These are phyloP conservation scores for Trichoderma asperellum DNA, from an alignment of 2,329 filamentous ascomycete species.

Conservation along the genomic window DNA sequence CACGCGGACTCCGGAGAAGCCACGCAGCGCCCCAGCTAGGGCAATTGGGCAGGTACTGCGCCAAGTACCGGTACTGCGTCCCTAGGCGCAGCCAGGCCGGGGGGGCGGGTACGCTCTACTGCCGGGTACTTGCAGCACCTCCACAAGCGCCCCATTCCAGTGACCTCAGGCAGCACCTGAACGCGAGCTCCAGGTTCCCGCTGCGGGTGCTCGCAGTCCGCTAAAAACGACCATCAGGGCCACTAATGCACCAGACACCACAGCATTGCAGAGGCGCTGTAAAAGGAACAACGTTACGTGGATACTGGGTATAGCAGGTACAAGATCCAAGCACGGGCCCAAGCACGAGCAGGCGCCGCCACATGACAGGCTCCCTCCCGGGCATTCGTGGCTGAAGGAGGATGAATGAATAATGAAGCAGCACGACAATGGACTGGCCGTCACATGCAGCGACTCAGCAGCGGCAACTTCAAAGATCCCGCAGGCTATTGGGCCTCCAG, in stretches of 20 bases:
- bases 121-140: not conserved
- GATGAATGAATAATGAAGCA: not conserved
- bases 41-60: not conserved
- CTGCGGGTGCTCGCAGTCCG: not conserved
- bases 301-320: too few relatives aligned
- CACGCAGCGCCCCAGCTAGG: conserved; percentile 1
- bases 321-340: too few relatives aligned
- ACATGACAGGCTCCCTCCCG: not conserved
- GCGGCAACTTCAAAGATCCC: not conserved
- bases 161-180: not conserved
- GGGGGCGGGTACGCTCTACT: not conserved
- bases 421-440: too few relatives aligned
- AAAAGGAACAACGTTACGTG: not conserved
- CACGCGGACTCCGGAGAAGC: conserved; percentile 26
- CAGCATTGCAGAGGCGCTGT: not conserved
- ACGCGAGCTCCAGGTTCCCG: not conserved
- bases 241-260: not conserved
- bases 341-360: too few relatives aligned
- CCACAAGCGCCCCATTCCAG: not conserved
- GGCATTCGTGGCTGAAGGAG: not conserved
- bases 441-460: not conserved
- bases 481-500: not conserved
- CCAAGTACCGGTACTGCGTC: not conserved
- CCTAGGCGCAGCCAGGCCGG: not conserved
- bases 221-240: not conserved